Conservation (phyloP, 2,329 filamentous ascomycete genomes). For the Talaromyces sp. region DNA sequence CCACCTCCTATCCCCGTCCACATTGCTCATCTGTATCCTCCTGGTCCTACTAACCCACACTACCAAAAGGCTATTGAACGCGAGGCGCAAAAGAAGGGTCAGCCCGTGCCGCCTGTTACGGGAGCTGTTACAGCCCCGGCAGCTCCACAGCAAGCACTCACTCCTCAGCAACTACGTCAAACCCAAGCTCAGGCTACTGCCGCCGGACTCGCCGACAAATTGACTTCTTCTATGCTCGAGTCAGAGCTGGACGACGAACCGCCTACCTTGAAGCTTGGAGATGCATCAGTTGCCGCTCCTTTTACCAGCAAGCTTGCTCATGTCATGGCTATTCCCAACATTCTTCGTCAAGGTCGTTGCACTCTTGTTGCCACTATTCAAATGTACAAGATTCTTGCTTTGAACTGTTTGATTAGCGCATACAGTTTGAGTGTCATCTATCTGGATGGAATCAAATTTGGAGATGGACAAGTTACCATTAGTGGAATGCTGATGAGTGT, state of each 20-base stretch:
- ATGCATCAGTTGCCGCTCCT: constrained; percentile 93
- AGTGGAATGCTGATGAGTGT: constrained; percentile 99
- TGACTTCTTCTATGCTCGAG: constrained; percentile 86
- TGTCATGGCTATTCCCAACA: constrained; percentile 95
- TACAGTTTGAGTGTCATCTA: constrained; percentile 97
- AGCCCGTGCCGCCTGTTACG: constrained; percentile 54
- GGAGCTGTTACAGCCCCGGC: constrained; percentile 60
- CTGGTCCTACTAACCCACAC: constrained; percentile 87
- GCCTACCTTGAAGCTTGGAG: constrained; percentile 92
- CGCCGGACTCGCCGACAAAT: constrained; percentile 76
- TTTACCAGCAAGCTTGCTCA: constrained; percentile 98
- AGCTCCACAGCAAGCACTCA: constrained; percentile 56
- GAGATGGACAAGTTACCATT: constrained; percentile 96
- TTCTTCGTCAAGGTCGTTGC: constrained; percentile 95
- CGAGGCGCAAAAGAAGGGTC: constrained; percentile 76
- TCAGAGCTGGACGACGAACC: constrained; percentile 87
- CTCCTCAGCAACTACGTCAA: constrained; percentile 52
- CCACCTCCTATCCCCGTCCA: constrained; percentile 84
- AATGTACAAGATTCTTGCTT: constrained; percentile 99
- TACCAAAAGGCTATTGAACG: constrained; percentile 88
- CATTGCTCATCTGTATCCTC: constrained; percentile 92
- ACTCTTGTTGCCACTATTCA: constrained; percentile 97
- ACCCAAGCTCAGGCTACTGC: constrained; percentile 67
- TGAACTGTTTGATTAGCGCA: constrained; percentile 96
- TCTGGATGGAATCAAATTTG: constrained; percentile 97